Evolutionary conservation across 805 yeast genomes (phyloP), one percentile per base, ranked within the genome.

Genomic region (Cyberlindnera mycetangii): DNA sequence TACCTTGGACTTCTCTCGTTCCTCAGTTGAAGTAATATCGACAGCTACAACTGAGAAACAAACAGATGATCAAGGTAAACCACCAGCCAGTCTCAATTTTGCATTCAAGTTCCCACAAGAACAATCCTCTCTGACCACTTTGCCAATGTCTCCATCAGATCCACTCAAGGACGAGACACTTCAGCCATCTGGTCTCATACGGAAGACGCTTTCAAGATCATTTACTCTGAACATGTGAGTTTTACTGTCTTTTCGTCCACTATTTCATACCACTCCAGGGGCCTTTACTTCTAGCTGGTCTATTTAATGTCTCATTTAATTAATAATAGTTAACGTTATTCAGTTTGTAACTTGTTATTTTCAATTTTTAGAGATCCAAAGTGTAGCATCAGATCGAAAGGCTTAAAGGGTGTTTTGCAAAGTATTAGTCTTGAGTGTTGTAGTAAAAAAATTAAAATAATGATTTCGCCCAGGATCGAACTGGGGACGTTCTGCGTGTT

Each of bases 401-500:
- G n/a, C n/a, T n/a, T n/a, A n/a, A n/a, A n/a, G n/a, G n/a, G n/a
- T n/a, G n/a, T n/a, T n/a, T n/a, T n/a, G n/a, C 8, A 15, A 32
- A 10, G 17, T 32, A 32, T 7, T 8, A 32, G 14, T 32, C 5
- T 21, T 16, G 17, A 32, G 14, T 7, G 17, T 19, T 14, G 16
- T 19, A 19, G 16, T 12, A 19, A 33, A 11, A 22, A 33, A 14
- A 11, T 27, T 28, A 44, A 45, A 45, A 44, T 31, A 47, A 45
- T 89, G 97, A 89, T 85, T 88, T 83, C 85, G 89, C 97, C 97
- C 97, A 90, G 97, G 97, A 89, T 92, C 97, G 97, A 92, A 92
- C 97, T 89, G 97, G 97, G 97, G 97, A 92, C 97, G 89, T 87
- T 86, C 93, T 89, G 96, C 97, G 97, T 90, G 97, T 90, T 88